These are phyloP conservation scores for Stereocaulon alpinum DNA, from an alignment of 495 filamentous ascomycete genomes.

Conservation along the genomic window DNA sequence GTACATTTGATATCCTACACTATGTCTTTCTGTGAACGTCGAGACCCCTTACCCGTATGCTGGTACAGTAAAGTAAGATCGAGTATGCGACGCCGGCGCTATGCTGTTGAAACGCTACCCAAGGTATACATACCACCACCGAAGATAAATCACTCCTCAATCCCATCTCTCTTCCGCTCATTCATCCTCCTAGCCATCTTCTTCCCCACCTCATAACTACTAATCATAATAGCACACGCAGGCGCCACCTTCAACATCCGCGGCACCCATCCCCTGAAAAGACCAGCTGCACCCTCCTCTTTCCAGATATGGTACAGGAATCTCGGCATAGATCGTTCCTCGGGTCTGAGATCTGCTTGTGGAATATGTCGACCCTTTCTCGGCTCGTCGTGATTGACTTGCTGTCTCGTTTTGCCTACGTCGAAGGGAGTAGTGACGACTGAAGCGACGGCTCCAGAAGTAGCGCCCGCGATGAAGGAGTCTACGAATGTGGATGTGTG, in stretches of 20 bases:
- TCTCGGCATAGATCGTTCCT: constrained; percentile 62
- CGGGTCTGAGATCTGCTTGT: constrained; percentile 42
- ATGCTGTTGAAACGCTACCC: too few species aligned
- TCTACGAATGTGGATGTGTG: constrained; percentile 69
- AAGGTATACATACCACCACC: not conserved
- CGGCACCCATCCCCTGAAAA: constrained; percentile 86
- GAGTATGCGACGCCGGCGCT: too few species aligned
- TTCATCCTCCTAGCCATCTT: constrained; percentile 73
- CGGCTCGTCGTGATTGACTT: constrained; percentile 53
- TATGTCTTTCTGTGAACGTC: too few species aligned
- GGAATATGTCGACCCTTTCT: constrained; percentile 14
- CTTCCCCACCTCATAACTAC: constrained; percentile 92
- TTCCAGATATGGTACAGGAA: constrained; percentile 82
- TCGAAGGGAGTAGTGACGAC: constrained; percentile 94
- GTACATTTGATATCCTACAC: not conserved
- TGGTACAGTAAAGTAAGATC: too few species aligned
- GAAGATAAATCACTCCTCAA: not conserved
- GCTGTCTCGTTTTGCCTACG: constrained; percentile 90
- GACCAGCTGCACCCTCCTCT: constrained; percentile 65
- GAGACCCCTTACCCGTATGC: too few species aligned
- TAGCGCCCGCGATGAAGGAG: constrained; percentile 76
- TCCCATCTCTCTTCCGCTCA: constrained; percentile 35
- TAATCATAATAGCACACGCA: constrained; percentile 99
- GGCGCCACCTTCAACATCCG: constrained; percentile 90
- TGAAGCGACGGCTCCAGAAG: constrained; percentile 73